Percentiles rank a stretch among this genome's conserved stretches.
phyloP scores from a whole-genome alignment of 2,329 filamentous ascomycete genomes.

The Botrytis byssoidea region DNA sequence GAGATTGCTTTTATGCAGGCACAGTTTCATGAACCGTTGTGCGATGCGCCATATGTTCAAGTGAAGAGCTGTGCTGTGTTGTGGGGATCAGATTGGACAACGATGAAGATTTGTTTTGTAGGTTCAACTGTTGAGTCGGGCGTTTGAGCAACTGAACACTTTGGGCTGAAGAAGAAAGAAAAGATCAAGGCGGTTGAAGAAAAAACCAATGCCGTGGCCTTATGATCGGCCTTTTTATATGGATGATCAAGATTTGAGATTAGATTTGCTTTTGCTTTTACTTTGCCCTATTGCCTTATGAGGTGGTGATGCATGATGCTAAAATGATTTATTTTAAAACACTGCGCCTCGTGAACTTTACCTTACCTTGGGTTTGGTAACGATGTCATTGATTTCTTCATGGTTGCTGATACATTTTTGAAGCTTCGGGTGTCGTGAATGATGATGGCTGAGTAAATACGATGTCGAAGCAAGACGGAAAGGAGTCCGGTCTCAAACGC shows the following conservation, averaged over 20 bases:
- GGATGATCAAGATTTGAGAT: neutral
- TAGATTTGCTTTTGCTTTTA: neutral
- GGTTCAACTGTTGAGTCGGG: neutral
- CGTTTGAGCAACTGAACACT: neutral
- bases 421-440: neutral
- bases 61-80: constrained; percentile 3
- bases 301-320: neutral
- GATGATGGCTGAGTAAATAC: neutral
- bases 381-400: neutral
- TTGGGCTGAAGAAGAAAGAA: neutral
- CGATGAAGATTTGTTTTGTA: neutral
- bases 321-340: neutral
- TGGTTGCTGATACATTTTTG: neutral
- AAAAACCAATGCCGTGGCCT: neutral
- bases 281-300: neutral
- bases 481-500: neutral
- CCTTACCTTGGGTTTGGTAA: neutral
- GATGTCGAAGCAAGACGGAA: neutral
- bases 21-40: constrained; percentile 14
- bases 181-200: neutral
- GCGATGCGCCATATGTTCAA: constrained; percentile 1
- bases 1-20: constrained; percentile 5
- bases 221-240: neutral
- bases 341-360: neutral
- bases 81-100: constrained; percentile 1